Conservation (phyloP, 2,329 filamentous ascomycete species). For the Penicillium janthinellum region DNA sequence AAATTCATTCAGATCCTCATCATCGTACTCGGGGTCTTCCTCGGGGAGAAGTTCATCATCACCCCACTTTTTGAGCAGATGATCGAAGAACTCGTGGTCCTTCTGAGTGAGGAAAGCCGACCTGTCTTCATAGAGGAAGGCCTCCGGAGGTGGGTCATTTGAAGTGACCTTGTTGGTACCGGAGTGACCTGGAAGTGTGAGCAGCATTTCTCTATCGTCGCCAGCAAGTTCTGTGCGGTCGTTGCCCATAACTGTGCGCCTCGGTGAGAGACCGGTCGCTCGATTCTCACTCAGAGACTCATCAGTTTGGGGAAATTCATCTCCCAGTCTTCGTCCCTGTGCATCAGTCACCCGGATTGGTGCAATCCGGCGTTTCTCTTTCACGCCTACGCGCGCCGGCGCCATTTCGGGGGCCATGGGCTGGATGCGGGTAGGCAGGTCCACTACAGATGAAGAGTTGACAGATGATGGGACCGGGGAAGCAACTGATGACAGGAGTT, state of each 20-base stretch:
- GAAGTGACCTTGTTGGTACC: background rate
- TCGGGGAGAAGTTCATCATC: constrained; percentile 55
- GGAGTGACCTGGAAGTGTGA: background rate
- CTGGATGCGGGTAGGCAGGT: background rate
- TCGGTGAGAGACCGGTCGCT: background rate
- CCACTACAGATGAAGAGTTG: background rate
- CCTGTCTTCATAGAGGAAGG: background rate
- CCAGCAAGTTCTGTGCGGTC: background rate
- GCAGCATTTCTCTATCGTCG: background rate
- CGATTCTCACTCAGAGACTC: background rate
- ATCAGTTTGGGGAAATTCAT: background rate
- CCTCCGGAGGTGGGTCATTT: no score
- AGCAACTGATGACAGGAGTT: background rate
- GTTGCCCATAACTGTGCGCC: background rate
- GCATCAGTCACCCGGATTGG: background rate
- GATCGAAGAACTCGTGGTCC: constrained; percentile 26
- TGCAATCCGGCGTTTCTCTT: constrained; percentile 4
- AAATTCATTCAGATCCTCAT: constrained; percentile 64
- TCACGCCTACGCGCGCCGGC: background rate
- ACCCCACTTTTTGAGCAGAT: constrained; percentile 48
- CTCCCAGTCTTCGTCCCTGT: background rate
- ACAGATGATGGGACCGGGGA: background rate
- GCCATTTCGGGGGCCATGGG: background rate
- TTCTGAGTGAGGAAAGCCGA: background rate
- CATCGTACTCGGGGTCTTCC: constrained; percentile 59